phyloP scores from a whole-genome alignment of 495 filamentous ascomycete genomes.

The Aspergillus ostianus region DNA sequence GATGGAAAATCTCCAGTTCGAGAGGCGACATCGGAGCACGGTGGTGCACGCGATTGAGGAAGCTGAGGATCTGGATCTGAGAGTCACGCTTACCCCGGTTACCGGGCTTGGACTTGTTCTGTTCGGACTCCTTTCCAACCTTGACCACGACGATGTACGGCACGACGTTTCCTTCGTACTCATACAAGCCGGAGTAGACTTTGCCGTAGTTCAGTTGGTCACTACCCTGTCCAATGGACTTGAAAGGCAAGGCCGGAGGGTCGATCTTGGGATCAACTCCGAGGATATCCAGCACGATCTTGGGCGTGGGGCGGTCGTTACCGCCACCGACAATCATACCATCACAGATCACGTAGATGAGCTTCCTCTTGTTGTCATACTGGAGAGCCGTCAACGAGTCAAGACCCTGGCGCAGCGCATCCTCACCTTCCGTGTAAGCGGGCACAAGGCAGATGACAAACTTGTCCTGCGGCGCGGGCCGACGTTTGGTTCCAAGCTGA shows the following conservation, averaged over 20 bases:
- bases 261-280: conserved; percentile 97
- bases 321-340: conserved; percentile 95
- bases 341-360: conserved; percentile 91
- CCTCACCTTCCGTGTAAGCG: conserved; percentile 97
- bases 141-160: conserved; percentile 96
- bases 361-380: conserved; percentile 96
- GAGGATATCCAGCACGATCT: conserved; percentile 95
- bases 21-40: conserved; percentile 90
- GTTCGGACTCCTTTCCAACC: conserved; percentile 94
- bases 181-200: conserved; percentile 96
- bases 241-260: conserved; percentile 88
- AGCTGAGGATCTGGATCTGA: conserved; percentile 78
- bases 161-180: conserved; percentile 95
- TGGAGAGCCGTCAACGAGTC: conserved; percentile 92
- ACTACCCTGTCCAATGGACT: conserved; percentile 82
- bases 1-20: conserved; percentile 96
- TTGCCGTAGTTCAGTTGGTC: conserved; percentile 98
- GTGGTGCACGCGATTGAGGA: conserved; percentile 97
- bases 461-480: conserved; percentile 89
- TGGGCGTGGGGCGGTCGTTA: conserved; percentile 94
- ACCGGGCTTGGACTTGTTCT: conserved; percentile 86
- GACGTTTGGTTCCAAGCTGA: conserved; percentile 88
- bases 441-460: conserved; percentile 98
- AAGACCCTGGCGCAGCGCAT: conserved; percentile 84
- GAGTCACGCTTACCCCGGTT: conserved; percentile 98